Evolutionary conservation across 257 asterid species (phyloP).

Genomic region (Paulownia fortunei): DNA sequence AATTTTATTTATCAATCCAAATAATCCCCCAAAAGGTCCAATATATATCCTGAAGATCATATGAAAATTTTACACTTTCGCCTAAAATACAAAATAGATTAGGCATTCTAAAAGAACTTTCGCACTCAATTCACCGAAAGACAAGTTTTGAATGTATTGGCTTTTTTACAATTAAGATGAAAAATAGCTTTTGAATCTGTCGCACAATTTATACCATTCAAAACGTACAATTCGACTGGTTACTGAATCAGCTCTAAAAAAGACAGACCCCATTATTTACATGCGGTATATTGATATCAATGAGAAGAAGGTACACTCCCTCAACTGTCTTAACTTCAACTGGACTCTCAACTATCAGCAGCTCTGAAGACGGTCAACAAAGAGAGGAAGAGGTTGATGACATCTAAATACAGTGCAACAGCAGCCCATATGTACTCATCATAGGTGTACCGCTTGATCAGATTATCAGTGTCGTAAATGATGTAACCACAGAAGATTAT

Average conservation of each 20-base stretch:
- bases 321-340: not conserved
- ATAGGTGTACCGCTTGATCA: constrained; percentile 59
- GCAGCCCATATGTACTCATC: constrained; percentile 67
- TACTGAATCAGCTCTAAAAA: no score
- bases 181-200: no score
- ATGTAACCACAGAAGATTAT: constrained; percentile 62
- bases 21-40: no score
- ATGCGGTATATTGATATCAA: not conserved
- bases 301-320: not conserved
- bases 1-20: no score
- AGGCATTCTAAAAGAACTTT: no score
- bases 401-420: constrained; percentile 58
- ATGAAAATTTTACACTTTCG: no score
- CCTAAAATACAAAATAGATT: no score
- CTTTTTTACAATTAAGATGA: no score
- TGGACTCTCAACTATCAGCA: constrained; percentile 40
- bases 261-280: not conserved
- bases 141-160: no score
- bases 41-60: no score
- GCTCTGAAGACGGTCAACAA: constrained; percentile 47
- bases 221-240: not conserved
- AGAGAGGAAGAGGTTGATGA: constrained; percentile 56
- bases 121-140: no score
- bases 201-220: not conserved
- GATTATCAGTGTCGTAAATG: constrained; percentile 60